Evolutionary conservation across 805 yeast genomes (phyloP).

Genomic region (Wickerhamomyces alni): DNA sequence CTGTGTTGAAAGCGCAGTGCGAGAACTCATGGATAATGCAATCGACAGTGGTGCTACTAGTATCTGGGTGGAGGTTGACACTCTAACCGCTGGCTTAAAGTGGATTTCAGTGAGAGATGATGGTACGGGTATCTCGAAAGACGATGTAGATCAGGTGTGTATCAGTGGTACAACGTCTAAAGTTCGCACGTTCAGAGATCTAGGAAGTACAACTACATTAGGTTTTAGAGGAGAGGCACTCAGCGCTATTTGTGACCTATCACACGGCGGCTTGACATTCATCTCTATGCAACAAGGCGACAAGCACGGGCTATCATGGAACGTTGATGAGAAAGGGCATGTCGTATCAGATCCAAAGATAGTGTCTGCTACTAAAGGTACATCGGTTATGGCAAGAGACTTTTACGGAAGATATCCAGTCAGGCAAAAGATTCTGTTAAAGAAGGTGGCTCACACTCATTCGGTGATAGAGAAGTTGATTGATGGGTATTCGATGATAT

Average conservation of each 20-base stretch:
- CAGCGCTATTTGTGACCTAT: constrained; percentile 28
- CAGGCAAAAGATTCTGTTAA: constrained; percentile 24
- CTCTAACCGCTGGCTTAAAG: constrained; percentile 55
- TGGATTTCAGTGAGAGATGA: constrained; percentile 51
- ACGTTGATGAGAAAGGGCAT: background rate
- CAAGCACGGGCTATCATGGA: constrained; percentile 1
- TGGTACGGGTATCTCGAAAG: constrained; percentile 31
- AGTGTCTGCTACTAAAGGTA: constrained; percentile 25
- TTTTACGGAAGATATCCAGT: constrained; percentile 29
- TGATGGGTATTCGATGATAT: constrained; percentile 27
- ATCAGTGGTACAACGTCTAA: constrained; percentile 38
- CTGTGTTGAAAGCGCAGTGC: constrained; percentile 80
- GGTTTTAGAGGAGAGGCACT: constrained; percentile 51
- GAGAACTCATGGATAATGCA: constrained; percentile 84
- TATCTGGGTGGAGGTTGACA: constrained; percentile 53
- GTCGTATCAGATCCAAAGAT: constrained; percentile 35
- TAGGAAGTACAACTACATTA: constrained; percentile 26
- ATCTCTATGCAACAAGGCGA: constrained; percentile 26
- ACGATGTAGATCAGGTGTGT: constrained; percentile 31
- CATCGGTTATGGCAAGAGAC: constrained; percentile 27
- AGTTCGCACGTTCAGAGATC: constrained; percentile 24
- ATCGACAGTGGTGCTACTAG: constrained; percentile 71
- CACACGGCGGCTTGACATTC: constrained; percentile 20
- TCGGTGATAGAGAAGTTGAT: constrained; percentile 14
- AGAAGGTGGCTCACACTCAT: constrained; percentile 5